Base-by-base conservation (phyloP, 1,284 basidiomycete genomes). In the Nidula niveotomentosa region DNA sequence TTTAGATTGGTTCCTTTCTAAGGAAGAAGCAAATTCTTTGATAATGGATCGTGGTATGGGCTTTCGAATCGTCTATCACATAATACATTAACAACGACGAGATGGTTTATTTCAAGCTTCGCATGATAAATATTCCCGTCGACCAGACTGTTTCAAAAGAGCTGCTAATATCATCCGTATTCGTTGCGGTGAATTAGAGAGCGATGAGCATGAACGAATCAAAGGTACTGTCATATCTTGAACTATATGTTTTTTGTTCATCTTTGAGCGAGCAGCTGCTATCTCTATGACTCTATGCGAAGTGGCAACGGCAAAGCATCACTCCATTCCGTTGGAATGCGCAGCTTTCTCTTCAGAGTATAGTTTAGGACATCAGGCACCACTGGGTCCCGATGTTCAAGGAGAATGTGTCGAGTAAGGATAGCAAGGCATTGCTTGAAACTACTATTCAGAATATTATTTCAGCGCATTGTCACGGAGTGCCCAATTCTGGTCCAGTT, bases 401-500 rank as follows among this genome's bases (percentile, higher is more conserved):
- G 76, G 74, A 49, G 70, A 73, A 61, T 86, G 84, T 58, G 84
- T 85, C n/a, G 81, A 84, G 85, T 85, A 61, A 54, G 76, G 55
- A 56, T 50, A 50, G 23, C 12, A 9, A 13, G 6, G 15, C 10
- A 18, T 13, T 45, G 8, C 37, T 35, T 51, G 52, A 52, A 47
- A 44, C 52, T 55, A 18, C 37, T 37, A 45, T 30, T 43, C 41
- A 46, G 48, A 46, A 33, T 10, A 48, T 44, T 48, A 35, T 45
- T 30, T 37, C 36, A 91, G 88, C 55, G 87, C 90, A 10, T 69
- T 91, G 30, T 84, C 88, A 12, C 75, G 88, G 52, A 91, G 90
- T 64, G 81, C 89, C 7, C 88, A 91, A 62, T 86, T 85, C 62
- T 91, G 90, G 89, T 88, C 90, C 7, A 90, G 88, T 58, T 91